Evolutionary conservation across 2,329 filamentous ascomycete genomes (phyloP).

Genomic region (Colletotrichum eremochloae): DNA sequence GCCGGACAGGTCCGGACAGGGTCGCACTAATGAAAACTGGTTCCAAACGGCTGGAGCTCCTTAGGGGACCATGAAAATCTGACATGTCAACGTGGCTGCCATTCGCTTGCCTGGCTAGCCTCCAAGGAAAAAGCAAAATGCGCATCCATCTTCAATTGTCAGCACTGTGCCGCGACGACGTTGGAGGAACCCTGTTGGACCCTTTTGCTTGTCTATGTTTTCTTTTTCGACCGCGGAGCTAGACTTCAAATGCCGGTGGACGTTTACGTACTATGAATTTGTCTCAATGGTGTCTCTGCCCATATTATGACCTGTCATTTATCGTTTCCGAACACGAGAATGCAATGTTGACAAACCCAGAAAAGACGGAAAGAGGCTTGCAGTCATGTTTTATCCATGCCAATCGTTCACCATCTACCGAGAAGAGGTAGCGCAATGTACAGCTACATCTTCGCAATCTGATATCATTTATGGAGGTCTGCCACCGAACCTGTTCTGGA

Average conservation of each 20-base stretch:
- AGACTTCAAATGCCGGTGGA: constrained; percentile 16
- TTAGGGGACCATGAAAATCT: constrained; percentile 19
- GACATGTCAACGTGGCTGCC: constrained; percentile 22
- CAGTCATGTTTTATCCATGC: constrained; percentile 1
- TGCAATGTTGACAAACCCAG: not conserved
- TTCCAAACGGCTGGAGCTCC: constrained; percentile 26
- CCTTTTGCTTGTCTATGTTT: constrained; percentile 28
- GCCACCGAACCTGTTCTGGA: constrained; percentile 18
- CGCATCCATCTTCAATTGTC: constrained; percentile 27
- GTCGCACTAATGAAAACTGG: constrained; percentile 25
- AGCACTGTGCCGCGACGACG: constrained; percentile 18
- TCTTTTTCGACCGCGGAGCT: constrained; percentile 16
- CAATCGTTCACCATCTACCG: not conserved
- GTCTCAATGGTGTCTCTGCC: constrained; percentile 31
- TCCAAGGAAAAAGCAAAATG: constrained; percentile 8
- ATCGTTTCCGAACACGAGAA: constrained; percentile 32
- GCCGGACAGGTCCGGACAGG: constrained; percentile 31
- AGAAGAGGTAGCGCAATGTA: constrained; percentile 26
- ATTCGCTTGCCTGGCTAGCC: constrained; percentile 13
- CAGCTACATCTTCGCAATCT: constrained; percentile 15
- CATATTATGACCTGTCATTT: constrained; percentile 36
- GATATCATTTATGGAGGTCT: not conserved
- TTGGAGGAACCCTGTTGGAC: not conserved
- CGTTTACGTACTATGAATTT: constrained; percentile 29
- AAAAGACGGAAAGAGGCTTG: constrained; percentile 12